A percentile compares a stretch with the other conserved stretches of the same genome.
These are phyloP conservation scores for Coemansia furcata DNA, from an alignment of 192 early-diverging fungal genomes.

Conservation along the genomic window DNA sequence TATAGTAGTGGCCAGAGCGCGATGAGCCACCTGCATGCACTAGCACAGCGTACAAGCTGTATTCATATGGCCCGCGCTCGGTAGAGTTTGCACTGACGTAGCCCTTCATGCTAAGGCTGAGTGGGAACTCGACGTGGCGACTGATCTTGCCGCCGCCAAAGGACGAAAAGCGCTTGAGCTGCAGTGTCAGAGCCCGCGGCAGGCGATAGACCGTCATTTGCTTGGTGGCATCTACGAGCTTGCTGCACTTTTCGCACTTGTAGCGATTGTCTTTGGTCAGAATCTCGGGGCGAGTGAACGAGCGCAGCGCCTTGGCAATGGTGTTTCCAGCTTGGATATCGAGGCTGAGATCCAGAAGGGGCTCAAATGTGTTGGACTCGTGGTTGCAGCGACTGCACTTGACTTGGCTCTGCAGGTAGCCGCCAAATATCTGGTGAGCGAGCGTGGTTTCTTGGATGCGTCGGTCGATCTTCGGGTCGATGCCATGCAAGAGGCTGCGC, in stretches of 20 bases:
- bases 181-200: constrained; percentile 71
- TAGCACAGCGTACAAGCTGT: constrained; percentile 74
- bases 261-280: constrained; percentile 71
- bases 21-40: constrained; percentile 73
- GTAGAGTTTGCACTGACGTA: constrained; percentile 49
- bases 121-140: constrained; percentile 61
- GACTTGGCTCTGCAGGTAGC: constrained; percentile 75
- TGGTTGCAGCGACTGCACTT: constrained; percentile 68
- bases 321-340: constrained; percentile 67
- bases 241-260: constrained; percentile 78
- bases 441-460: constrained; percentile 73
- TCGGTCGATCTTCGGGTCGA: constrained; percentile 64
- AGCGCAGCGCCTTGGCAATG: constrained; percentile 64
- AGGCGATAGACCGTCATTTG: constrained; percentile 72
- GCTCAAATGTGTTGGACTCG: constrained; percentile 75
- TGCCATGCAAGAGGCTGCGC: constrained; percentile 57
- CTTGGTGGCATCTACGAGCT: constrained; percentile 75
- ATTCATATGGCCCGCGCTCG: constrained; percentile 55
- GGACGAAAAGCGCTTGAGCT: constrained; percentile 81
- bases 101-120: constrained; percentile 59
- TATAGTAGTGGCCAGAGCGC: constrained; percentile 85
- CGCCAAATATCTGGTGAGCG: constrained; percentile 81
- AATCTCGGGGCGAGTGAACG: constrained; percentile 70
- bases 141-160: constrained; percentile 68
- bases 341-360: constrained; percentile 73